Conservation (phyloP, 73 alveolate genomes). For the Symbiodinium natans region DNA sequence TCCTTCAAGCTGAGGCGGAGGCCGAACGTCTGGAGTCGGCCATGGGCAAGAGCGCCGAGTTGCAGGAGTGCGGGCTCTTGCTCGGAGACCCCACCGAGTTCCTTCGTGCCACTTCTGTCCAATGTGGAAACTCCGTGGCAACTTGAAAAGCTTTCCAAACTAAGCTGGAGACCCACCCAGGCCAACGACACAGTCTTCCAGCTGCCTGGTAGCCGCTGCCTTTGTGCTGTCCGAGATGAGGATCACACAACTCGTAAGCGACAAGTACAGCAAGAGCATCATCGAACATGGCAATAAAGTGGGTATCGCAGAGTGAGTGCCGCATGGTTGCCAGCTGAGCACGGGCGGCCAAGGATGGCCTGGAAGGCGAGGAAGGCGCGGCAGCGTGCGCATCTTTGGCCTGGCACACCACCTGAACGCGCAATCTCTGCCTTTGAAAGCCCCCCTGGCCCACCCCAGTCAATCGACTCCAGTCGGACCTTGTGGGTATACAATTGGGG, state of each 20-base stretch:
- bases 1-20: background rate
- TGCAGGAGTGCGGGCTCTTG: slow-evolving; percentile 5
- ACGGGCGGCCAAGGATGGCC: slow-evolving; percentile 22
- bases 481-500: too few species aligned
- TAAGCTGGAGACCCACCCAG: slow-evolving; percentile 39
- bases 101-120: background rate
- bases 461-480: too few species aligned
- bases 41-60: slow-evolving; percentile 4
- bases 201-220: slow-evolving; percentile 77
- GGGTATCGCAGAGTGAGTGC: background rate
- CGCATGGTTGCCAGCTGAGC: slow-evolving; percentile 46
- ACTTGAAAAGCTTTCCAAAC: background rate
- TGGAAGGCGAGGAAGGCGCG: slow-evolving; percentile 18
- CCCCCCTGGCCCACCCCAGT: too few species aligned
- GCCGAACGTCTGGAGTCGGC: background rate
- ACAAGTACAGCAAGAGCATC: background rate
- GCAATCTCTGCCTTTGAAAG: too few species aligned
- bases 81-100: background rate
- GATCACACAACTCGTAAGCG: background rate
- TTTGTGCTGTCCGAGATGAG: background rate
- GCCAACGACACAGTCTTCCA: slow-evolving; percentile 60
- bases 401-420: slow-evolving; percentile 9
- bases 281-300: background rate
- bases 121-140: background rate
- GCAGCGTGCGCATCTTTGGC: background rate